Conservation (phyloP, 1,284 basidiomycete species). For the Boletus holoroseus region DNA sequence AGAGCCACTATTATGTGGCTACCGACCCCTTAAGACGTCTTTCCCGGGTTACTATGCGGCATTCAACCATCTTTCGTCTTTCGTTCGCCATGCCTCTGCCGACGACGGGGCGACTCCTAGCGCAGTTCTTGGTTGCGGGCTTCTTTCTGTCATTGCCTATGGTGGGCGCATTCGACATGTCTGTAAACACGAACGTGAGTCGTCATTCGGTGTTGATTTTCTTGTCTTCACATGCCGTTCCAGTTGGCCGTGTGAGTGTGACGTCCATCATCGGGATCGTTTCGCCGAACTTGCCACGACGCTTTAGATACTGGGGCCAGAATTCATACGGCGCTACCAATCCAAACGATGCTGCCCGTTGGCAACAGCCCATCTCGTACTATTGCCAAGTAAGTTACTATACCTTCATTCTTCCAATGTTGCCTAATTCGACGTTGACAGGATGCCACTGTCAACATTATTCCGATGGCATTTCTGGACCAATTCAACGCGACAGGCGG, state of each 20-base stretch:
- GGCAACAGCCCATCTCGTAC: conserved; percentile 30
- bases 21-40: neutral
- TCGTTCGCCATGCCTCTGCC: neutral
- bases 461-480: conserved; percentile 59
- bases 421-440: neutral
- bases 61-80: neutral
- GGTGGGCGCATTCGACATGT: conserved; percentile 19
- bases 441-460: conserved; percentile 28
- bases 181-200: conserved; percentile 29
- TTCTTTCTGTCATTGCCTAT: conserved; percentile 3
- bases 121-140: neutral
- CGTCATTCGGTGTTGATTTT: neutral
- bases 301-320: conserved; percentile 31
- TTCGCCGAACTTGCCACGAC: neutral
- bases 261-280: neutral
- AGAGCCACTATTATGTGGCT: neutral
- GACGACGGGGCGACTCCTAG: neutral
- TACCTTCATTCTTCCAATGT: neutral
- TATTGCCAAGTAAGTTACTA: conserved; percentile 23
- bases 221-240: conserved; percentile 1
- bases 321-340: conserved; percentile 32
- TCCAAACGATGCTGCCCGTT: conserved; percentile 20
- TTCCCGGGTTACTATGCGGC: neutral
- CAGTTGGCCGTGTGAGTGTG: conserved; percentile 25
- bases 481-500: conserved; percentile 52